Conservation (phyloP, 2,329 filamentous ascomycete genomes). For the Arthrobotrys sphaeroides region DNA sequence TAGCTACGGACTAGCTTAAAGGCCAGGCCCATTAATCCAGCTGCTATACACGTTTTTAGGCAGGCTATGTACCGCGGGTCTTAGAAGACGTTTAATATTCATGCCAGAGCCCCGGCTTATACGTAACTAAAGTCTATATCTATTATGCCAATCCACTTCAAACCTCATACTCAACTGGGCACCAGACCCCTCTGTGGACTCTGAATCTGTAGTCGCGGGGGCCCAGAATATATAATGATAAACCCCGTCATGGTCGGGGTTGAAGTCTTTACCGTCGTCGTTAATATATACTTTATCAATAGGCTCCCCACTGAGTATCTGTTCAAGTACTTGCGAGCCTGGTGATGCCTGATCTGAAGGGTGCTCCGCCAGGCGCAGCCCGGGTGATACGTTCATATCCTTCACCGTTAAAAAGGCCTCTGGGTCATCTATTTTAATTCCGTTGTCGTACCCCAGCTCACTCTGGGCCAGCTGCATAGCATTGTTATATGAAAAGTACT, state of each 20-base stretch:
- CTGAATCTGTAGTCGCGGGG: background rate
- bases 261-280: background rate
- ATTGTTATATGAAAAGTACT: background rate
- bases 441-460: too few species aligned
- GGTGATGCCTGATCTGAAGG: slow-evolving; percentile 1
- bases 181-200: background rate
- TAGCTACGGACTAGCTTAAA: too few species aligned
- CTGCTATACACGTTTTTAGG: background rate
- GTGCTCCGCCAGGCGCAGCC: background rate
- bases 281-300: slow-evolving; percentile 16
- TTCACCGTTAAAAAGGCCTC: too few species aligned
- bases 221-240: slow-evolving; percentile 14
- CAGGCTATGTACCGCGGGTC: too few species aligned
- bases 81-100: too few species aligned
- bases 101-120: too few species aligned
- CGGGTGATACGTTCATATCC: too few species aligned
- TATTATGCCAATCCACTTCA: background rate
- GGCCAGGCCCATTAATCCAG: too few species aligned
- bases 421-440: too few species aligned
- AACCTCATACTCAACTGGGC: slow-evolving; percentile 13
- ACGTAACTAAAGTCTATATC: slow-evolving; percentile 16
- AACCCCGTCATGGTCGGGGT: background rate
- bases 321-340: background rate
- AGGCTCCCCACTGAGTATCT: background rate
- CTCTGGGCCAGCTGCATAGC: background rate